Base-by-base conservation (phyloP, 1,284 basidiomycete species). In the Volvariella surrecta region DNA sequence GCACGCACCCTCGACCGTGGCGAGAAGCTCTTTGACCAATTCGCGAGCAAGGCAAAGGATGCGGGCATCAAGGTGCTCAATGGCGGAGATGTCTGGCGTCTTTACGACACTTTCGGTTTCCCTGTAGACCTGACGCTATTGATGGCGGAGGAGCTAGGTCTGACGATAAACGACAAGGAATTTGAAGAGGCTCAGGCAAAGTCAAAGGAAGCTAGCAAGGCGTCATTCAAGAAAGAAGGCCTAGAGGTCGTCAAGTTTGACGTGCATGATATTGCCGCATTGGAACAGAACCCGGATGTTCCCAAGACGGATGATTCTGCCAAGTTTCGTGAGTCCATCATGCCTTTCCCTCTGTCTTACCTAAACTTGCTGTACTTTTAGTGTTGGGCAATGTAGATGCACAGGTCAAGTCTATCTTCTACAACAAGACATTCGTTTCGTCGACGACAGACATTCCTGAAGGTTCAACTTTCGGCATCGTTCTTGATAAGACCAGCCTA, bases 21-120 rank as follows among this genome's bases (percentile, higher is more conserved):
- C 32, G 95, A 99, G 70, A 93, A 87, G 58, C 74, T 99, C 4
- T 99, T 99, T 62, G 93, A 95, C 52, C 82, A 89, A 57, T 98
- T 92, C 62, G 89, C 89, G 19, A 62, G 70, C 19, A 74, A 76
- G 42, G 82, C 93, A 7, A 73, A 73, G 50, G 74, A 83, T 39
- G 70, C 74, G 37, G 82, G 81, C 10, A 56, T 68, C 7, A 86
- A 73, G 44, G 75, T 81, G 51, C 78, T 99, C 37, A 82, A 74
- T 50, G 95, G 95, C 13, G 84, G 84, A 55, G 95, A 99, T 57
- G 90, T 97, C 20, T 99, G 95, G 95, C 78, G 90, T 22, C 67
- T 99, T 43, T 99, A 99, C 62, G 96, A 99, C 62, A 99, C 96
- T 0, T 99, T 90, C 60, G 95, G 95, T 34, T 99, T 99, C 72